Conservation (phyloP, 2,329 filamentous ascomycete species). For the Furcasterigmium sp. region DNA sequence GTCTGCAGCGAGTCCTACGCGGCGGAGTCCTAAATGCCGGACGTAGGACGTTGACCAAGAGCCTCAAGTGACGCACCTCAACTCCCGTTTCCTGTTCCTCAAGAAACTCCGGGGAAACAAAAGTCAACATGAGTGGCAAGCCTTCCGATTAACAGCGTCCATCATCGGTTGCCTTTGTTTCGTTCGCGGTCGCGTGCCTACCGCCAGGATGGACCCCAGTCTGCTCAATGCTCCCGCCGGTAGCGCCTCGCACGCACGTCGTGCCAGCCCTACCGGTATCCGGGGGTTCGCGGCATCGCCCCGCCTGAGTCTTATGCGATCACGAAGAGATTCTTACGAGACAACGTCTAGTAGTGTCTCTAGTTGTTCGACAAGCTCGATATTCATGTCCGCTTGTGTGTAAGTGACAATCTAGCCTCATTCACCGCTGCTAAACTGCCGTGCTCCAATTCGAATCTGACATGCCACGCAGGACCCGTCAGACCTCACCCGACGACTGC, state of each 20-base stretch:
- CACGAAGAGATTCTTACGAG: constrained; percentile 22
- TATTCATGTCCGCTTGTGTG: constrained; percentile 21
- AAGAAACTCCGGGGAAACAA: background rate
- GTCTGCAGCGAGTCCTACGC: background rate
- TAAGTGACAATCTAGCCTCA: constrained; percentile 17
- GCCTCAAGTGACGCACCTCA: background rate
- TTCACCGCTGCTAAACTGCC: background rate
- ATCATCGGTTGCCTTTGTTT: background rate
- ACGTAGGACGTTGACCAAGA: background rate
- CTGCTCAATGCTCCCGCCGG: constrained; percentile 18
- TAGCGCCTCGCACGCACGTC: constrained; percentile 16
- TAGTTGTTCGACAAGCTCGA: constrained; percentile 14
- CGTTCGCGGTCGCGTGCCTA: background rate
- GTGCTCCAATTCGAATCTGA: constrained; percentile 1
- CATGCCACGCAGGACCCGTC: constrained; percentile 30
- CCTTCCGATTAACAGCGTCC: background rate
- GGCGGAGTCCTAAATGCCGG: background rate
- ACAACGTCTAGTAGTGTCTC: constrained; percentile 9
- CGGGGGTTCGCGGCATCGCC: constrained; percentile 25
- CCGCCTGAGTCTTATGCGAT: constrained; percentile 23
- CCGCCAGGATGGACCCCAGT: constrained; percentile 23
- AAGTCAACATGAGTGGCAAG: background rate
- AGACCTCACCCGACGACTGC: constrained; percentile 42
- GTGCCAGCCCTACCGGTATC: constrained; percentile 22
- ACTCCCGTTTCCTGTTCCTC: background rate